A percentile compares a stretch with the other conserved stretches of the same genome.
phyloP scores from a whole-genome alignment of 2,329 filamentous ascomycete genomes.

The Microcera coccophila region DNA sequence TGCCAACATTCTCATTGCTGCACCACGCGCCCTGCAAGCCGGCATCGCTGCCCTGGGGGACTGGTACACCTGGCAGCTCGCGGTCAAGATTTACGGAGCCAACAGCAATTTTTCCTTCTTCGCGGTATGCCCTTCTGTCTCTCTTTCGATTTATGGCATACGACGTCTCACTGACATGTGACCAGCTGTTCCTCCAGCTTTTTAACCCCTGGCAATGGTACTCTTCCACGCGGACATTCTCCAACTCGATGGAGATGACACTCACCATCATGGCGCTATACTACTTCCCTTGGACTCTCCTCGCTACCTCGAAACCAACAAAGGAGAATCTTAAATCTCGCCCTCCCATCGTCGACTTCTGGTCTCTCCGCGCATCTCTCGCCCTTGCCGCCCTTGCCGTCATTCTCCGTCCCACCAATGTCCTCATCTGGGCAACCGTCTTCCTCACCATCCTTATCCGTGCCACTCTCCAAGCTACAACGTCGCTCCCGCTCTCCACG shows the following conservation, averaged over 20 bases:
- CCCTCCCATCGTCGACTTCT: conserved; percentile 23
- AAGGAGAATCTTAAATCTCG: conserved; percentile 39
- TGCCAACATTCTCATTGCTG: conserved; percentile 64
- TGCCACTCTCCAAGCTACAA: conserved; percentile 32
- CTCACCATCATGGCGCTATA: conserved; percentile 75
- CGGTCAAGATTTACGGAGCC: conserved; percentile 66
- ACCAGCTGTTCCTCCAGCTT: conserved; percentile 35
- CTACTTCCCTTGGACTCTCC: conserved; percentile 81
- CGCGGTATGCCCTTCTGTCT: conserved; percentile 53
- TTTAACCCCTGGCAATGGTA: conserved; percentile 84
- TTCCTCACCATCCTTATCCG: conserved; percentile 45
- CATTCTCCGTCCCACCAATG: conserved; percentile 83
- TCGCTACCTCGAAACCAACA: conserved; percentile 38
- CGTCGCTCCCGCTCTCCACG: conserved; percentile 41
- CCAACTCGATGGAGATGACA: conserved; percentile 89
- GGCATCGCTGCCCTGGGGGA: conserved; percentile 74
- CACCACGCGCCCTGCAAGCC: conserved; percentile 74
- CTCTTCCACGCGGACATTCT: conserved; percentile 87
- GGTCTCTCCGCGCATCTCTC: conserved; percentile 55
- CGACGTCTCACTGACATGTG: not conserved
- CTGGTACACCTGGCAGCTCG: conserved; percentile 83
- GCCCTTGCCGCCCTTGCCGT: conserved; percentile 76
- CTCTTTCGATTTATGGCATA: not conserved
- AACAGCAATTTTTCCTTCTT: conserved; percentile 62
- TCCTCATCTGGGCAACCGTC: conserved; percentile 76